These are phyloP conservation scores for Aphanomyces euteiches DNA, from an alignment of 352 stramenopile species.

Conservation along the genomic window DNA sequence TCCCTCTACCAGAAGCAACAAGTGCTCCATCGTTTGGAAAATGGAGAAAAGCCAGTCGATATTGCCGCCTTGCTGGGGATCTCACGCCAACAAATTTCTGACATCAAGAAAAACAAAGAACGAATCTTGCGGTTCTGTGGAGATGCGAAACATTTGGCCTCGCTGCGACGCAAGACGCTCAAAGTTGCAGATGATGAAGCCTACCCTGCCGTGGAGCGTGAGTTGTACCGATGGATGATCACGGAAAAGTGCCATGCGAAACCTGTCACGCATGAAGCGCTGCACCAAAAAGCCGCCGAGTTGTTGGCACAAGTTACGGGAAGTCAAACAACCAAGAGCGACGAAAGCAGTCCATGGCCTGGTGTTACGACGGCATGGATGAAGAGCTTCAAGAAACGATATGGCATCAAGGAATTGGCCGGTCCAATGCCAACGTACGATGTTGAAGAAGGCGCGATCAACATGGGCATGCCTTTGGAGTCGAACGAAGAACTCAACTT, in stretches of 20 bases:
- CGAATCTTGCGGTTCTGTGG: conserved; percentile 72
- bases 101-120: conserved; percentile 84
- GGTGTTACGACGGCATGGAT: conserved; percentile 27
- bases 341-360: conserved; percentile 22
- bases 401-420: conserved; percentile 30
- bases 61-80: conserved; percentile 66
- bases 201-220: conserved; percentile 65
- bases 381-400: conserved; percentile 32
- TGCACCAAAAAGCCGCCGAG: conserved; percentile 53
- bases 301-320: conserved; percentile 54
- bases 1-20: conserved; percentile 83
- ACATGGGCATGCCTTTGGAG: conserved; percentile 30
- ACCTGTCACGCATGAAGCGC: conserved; percentile 44
- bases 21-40: conserved; percentile 65
- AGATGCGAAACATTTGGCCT: conserved; percentile 69
- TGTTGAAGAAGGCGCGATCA: conserved; percentile 30
- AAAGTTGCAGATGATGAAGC: conserved; percentile 62
- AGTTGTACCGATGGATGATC: conserved; percentile 81
- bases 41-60: conserved; percentile 56
- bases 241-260: conserved; percentile 54
- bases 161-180: conserved; percentile 70
- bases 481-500: conserved; percentile 31
- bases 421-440: conserved; percentile 29
- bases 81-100: conserved; percentile 74
- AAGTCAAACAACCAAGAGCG: conserved; percentile 16